Evolutionary conservation across 805 yeast genomes (phyloP).

Genomic region (Kodamaea kakaduensis): DNA sequence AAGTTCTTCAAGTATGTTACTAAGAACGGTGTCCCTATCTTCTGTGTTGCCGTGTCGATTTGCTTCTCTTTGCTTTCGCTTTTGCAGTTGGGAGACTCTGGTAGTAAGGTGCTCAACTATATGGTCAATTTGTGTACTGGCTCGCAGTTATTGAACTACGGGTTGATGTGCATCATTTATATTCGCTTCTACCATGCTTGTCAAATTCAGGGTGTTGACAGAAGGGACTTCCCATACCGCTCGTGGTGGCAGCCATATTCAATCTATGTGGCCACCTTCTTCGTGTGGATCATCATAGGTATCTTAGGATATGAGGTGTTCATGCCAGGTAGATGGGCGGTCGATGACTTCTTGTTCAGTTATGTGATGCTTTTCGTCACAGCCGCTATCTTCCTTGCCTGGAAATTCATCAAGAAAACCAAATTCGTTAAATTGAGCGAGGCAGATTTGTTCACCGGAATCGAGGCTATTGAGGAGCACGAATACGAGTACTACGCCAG

Average conservation of each 20-base stretch:
- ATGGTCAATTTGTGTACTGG: slow-evolving; percentile 47
- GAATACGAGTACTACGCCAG: slow-evolving; percentile 40
- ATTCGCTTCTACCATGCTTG: slow-evolving; percentile 39
- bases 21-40: slow-evolving; percentile 43
- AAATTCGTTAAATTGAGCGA: slow-evolving; percentile 39
- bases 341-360: slow-evolving; percentile 58
- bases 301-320: slow-evolving; percentile 69
- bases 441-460: slow-evolving; percentile 44
- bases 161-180: slow-evolving; percentile 42
- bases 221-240: slow-evolving; percentile 36
- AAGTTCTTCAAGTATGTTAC: slow-evolving; percentile 39
- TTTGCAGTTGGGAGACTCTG: slow-evolving; percentile 47
- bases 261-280: slow-evolving; percentile 26
- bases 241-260: slow-evolving; percentile 45
- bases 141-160: slow-evolving; percentile 45
- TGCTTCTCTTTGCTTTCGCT: slow-evolving; percentile 62
- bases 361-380: slow-evolving; percentile 65
- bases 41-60: slow-evolving; percentile 39
- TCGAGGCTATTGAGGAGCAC: slow-evolving; percentile 48
- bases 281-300: slow-evolving; percentile 44
- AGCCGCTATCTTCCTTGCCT: slow-evolving; percentile 27
- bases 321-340: slow-evolving; percentile 61
- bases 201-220: slow-evolving; percentile 37
- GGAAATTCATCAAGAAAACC: slow-evolving; percentile 37
- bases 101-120: slow-evolving; percentile 39